Evolutionary conservation across 345 rosid species (phyloP).

Genomic region (Pistacia atlantica): DNA sequence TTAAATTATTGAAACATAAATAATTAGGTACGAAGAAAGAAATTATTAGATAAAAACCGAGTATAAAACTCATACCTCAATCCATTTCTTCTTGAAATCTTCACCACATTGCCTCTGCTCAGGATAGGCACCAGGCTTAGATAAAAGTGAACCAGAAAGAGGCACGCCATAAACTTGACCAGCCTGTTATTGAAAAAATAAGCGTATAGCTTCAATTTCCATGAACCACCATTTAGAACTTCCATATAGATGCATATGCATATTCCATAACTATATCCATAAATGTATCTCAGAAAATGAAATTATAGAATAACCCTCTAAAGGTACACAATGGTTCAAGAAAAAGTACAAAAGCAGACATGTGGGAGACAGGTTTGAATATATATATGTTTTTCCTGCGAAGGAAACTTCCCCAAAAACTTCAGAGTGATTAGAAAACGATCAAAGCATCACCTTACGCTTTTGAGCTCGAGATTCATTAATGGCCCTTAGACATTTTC

Average conservation of each 20-base stretch:
- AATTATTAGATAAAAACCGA: background rate
- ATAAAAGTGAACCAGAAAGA: slow-evolving; percentile 76
- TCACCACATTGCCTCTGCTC: slow-evolving; percentile 79
- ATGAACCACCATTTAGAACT: background rate
- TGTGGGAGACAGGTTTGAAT: background rate
- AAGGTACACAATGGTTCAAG: background rate
- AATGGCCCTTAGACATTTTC: slow-evolving; percentile 87
- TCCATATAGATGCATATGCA: background rate
- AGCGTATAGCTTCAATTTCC: slow-evolving; percentile 10
- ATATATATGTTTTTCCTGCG: background rate
- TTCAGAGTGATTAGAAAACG: slow-evolving; percentile 11
- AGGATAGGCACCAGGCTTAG: slow-evolving; percentile 81
- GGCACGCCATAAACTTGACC: slow-evolving; percentile 99
- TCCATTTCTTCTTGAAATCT: slow-evolving; percentile 91
- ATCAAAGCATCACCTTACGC: slow-evolving; percentile 70
- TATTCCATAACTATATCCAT: background rate
- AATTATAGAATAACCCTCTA: background rate
- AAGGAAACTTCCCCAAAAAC: slow-evolving; percentile 2
- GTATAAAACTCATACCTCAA: slow-evolving; percentile 61
- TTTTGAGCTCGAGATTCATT: slow-evolving; percentile 96
- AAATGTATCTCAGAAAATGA: background rate
- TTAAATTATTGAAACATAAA: background rate
- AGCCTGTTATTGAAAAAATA: slow-evolving; percentile 58
- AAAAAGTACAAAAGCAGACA: background rate
- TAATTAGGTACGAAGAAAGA: slow-evolving; percentile 3